These are phyloP conservation scores for Rhododendron kiyosumense DNA, from an alignment of 148 eudicot genomes.

Conservation along the genomic window DNA sequence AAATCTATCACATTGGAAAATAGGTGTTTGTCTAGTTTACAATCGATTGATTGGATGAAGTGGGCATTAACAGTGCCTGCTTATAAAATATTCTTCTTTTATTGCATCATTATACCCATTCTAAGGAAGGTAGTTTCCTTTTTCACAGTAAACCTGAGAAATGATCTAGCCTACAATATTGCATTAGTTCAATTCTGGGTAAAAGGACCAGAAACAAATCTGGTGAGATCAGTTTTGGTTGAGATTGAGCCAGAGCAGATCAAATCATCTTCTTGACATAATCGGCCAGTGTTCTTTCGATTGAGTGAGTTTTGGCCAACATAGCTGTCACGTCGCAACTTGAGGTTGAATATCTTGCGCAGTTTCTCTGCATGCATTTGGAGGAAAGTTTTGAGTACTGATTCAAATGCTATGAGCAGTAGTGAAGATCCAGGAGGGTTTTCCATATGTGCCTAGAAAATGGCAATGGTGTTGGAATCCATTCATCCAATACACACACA, in stretches of 20 bases:
- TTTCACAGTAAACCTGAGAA: background rate
- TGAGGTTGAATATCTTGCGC: background rate
- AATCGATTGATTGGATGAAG: background rate
- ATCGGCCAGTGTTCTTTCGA: background rate
- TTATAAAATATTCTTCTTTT: background rate
- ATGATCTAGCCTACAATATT: background rate
- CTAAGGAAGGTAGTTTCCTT: background rate
- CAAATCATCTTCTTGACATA: background rate
- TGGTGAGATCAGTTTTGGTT: background rate
- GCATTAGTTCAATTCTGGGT: background rate
- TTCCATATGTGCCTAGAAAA: background rate
- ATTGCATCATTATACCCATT: background rate
- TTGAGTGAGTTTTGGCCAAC: background rate
- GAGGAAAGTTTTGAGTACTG: background rate
- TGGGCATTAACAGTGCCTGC: background rate
- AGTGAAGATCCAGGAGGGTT: background rate
- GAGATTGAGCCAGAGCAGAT: background rate
- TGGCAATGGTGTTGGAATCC: background rate
- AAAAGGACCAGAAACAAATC: background rate
- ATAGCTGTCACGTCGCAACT: background rate
- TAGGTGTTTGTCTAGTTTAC: background rate
- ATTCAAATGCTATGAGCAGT: background rate
- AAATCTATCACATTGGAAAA: background rate
- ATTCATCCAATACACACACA: background rate
- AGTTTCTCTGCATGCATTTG: background rate